Percentiles rank a stretch among this genome's conserved stretches.
phyloP scores from a whole-genome alignment of 768 basidiomycete species.

The Suillus paluster region DNA sequence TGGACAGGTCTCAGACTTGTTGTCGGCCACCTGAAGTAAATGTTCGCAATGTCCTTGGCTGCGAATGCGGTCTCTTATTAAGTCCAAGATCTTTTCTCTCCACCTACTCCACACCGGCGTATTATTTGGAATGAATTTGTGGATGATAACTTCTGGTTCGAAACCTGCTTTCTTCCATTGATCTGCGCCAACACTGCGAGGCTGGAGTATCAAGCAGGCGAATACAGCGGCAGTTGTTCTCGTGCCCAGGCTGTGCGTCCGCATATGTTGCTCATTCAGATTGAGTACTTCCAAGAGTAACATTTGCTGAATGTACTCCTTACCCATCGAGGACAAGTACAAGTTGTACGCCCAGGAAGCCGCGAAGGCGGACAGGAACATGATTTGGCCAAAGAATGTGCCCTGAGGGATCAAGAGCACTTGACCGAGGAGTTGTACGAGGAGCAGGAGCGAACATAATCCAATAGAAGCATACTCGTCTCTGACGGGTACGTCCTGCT shows the following conservation, averaged over 20 bases:
- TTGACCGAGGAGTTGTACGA: slow-evolving; percentile 34
- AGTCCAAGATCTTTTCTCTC: background rate
- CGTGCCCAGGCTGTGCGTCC: slow-evolving; percentile 9
- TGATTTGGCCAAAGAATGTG: slow-evolving; percentile 38
- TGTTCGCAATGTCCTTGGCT: background rate
- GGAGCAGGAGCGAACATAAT: slow-evolving; percentile 28
- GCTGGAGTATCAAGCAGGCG: slow-evolving; percentile 4
- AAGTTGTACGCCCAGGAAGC: slow-evolving; percentile 38
- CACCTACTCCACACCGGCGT: slow-evolving; percentile 12
- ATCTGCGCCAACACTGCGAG: background rate
- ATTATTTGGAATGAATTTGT: slow-evolving; percentile 12
- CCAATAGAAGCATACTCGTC: slow-evolving; percentile 16
- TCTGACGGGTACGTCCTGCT: background rate
- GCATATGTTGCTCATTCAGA: slow-evolving; percentile 1
- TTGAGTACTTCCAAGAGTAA: slow-evolving; percentile 16
- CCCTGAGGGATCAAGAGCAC: slow-evolving; percentile 35
- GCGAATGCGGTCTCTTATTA: background rate
- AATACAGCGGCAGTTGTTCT: slow-evolving; percentile 13
- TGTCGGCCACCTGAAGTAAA: background rate
- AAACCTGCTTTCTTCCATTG: background rate
- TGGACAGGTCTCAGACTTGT: too few relatives aligned
- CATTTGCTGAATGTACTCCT: slow-evolving; percentile 18
- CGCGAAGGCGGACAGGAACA: slow-evolving; percentile 32
- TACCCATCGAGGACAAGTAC: slow-evolving; percentile 37
- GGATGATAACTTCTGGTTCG: slow-evolving; percentile 2